Percentiles rank a stretch among this genome's conserved stretches.
phyloP scores from a whole-genome alignment of 2,329 filamentous ascomycete species.

The Rutstroemia sp. region DNA sequence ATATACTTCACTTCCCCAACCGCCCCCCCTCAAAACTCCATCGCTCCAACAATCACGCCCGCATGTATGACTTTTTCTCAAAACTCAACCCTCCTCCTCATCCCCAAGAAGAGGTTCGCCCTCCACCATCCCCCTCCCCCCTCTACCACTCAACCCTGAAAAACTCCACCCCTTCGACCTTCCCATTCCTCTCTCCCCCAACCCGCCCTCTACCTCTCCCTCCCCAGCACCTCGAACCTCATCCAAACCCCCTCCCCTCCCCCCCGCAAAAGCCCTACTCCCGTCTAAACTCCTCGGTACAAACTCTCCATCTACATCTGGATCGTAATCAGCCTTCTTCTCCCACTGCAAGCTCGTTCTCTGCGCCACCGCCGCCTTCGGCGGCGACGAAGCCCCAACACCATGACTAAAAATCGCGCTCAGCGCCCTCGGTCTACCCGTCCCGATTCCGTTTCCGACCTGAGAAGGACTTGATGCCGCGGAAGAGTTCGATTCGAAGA shows the following conservation, averaged over 20 bases:
- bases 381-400: background rate
- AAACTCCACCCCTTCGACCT: background rate
- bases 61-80: too few relatives aligned
- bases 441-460: background rate
- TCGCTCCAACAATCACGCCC: too few relatives aligned
- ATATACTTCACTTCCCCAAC: too few relatives aligned
- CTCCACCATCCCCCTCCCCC: background rate
- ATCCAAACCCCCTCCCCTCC: background rate
- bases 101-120: background rate
- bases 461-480: slow-evolving; percentile 1
- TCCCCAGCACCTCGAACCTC: background rate
- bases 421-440: background rate
- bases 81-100: background rate
- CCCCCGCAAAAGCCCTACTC: background rate
- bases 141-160: background rate
- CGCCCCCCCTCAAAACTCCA: too few relatives aligned
- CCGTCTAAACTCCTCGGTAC: slow-evolving; percentile 1
- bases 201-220: background rate
- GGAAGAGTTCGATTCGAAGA: slow-evolving; percentile 19
- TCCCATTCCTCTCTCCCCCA: background rate
- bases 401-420: background rate
- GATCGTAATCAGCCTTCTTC: slow-evolving; percentile 1
- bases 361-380: background rate
- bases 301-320: slow-evolving; percentile 1
- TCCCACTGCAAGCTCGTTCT: background rate